Evolutionary conservation across 2,329 filamentous ascomycete species (phyloP).

Genomic region (Cladobotryum protrusum): DNA sequence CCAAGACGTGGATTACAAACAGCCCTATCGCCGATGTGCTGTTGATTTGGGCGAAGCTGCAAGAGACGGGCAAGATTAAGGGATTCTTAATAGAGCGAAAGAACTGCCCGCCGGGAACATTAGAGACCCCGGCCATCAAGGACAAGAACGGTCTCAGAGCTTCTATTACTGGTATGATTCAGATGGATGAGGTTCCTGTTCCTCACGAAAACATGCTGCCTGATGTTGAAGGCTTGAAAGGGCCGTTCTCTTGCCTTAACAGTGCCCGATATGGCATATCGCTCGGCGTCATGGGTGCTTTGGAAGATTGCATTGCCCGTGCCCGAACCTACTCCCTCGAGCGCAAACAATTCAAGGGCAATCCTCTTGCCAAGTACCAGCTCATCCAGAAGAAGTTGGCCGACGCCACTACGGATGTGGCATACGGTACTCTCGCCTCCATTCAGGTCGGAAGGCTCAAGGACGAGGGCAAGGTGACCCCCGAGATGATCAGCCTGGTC

Average conservation of each 20-base stretch:
- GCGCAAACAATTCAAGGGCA: conserved; percentile 91
- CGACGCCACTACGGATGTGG: conserved; percentile 84
- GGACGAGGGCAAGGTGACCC: conserved; percentile 78
- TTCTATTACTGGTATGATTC: conserved; percentile 96
- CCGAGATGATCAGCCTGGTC: conserved; percentile 96
- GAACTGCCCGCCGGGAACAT: conserved; percentile 76
- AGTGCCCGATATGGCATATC: conserved; percentile 90
- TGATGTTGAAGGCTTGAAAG: conserved; percentile 74
- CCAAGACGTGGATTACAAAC: conserved; percentile 96
- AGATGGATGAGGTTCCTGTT: conserved; percentile 85
- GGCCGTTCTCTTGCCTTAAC: conserved; percentile 92
- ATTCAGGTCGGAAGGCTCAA: conserved; percentile 89
- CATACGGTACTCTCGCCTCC: conserved; percentile 83
- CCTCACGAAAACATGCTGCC: conserved; percentile 92
- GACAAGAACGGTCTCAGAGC: conserved; percentile 93
- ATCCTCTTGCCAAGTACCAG: conserved; percentile 93
- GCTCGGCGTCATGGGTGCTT: conserved; percentile 84
- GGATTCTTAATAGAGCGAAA: conserved; percentile 86
- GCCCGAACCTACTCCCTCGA: conserved; percentile 85
- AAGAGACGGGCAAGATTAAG: conserved; percentile 86
- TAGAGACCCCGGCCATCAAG: conserved; percentile 88
- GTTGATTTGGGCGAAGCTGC: conserved; percentile 87
- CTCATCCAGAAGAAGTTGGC: conserved; percentile 96
- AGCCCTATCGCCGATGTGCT: conserved; percentile 82
- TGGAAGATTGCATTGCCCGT: conserved; percentile 83